A percentile compares a stretch with the other conserved stretches of the same genome.
Conservation (phyloP, 2,329 filamentous ascomycete genomes). For the Claviceps digitariae region DNA sequence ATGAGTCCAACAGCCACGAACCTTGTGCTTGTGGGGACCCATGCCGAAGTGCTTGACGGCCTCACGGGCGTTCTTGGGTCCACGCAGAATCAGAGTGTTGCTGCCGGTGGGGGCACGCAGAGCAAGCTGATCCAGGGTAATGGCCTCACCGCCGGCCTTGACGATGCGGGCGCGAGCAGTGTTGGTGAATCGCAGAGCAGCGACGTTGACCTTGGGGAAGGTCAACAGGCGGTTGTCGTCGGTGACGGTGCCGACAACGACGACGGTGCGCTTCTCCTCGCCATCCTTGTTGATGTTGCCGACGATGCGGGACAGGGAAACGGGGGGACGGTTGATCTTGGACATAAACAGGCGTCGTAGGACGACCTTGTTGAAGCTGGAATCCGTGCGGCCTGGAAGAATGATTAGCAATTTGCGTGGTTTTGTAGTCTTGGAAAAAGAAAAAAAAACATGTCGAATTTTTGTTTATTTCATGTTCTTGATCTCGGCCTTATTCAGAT, state of each 20-base stretch:
- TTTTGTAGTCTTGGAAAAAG: not conserved
- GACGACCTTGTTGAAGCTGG: constrained; percentile 97
- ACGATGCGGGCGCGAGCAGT: constrained; percentile 88
- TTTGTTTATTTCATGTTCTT: too few species aligned
- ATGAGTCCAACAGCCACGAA: constrained; percentile 26
- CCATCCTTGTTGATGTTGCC: constrained; percentile 52
- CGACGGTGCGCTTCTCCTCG: constrained; percentile 71
- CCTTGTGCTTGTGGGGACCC: constrained; percentile 96
- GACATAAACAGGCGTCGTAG: constrained; percentile 97
- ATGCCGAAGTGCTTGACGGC: constrained; percentile 99
- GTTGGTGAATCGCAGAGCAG: constrained; percentile 91
- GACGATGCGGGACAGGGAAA: constrained; percentile 85
- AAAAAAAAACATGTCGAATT: not conserved
- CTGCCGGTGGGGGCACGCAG: constrained; percentile 87
- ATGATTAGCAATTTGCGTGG: constrained; percentile 4
- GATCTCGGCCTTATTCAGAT: too few species aligned
- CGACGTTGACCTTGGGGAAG: constrained; percentile 85
- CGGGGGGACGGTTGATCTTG: constrained; percentile 91
- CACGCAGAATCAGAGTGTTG: constrained; percentile 94
- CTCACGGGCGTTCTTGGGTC: constrained; percentile 96
- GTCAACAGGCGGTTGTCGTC: constrained; percentile 91
- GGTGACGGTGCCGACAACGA: constrained; percentile 88
- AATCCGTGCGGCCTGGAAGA: constrained; percentile 73
- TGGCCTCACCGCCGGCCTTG: constrained; percentile 84
- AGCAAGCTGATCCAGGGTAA: constrained; percentile 96